A percentile compares a stretch with the other conserved stretches of the same genome.
phyloP scores from a whole-genome alignment of 768 basidiomycete species.

The Pholiota microspora region DNA sequence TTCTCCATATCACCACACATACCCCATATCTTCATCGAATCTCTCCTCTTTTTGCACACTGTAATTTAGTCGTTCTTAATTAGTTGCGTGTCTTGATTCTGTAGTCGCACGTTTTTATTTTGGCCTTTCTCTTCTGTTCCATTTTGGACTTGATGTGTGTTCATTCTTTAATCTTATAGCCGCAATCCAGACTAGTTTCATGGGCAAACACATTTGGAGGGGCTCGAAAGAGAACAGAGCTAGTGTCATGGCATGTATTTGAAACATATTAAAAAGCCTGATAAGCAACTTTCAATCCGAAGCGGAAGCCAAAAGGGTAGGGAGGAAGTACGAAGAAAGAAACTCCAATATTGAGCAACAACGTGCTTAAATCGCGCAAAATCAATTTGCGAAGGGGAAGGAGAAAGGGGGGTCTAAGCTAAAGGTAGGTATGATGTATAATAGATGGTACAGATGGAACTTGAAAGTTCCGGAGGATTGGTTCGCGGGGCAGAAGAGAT shows the following conservation, averaged over 20 bases:
- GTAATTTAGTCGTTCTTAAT: conserved; percentile 17
- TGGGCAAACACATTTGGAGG: not conserved
- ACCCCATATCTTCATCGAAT: conserved; percentile 15
- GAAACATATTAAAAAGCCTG: conserved; percentile 17
- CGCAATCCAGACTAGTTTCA: not conserved
- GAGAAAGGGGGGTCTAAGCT: conserved; percentile 13
- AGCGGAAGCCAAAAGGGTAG: not conserved
- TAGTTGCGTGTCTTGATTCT: conserved; percentile 10
- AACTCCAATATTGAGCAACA: conserved; percentile 1
- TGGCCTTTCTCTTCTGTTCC: conserved; percentile 1
- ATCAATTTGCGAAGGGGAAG: conserved; percentile 21
- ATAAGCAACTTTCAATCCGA: conserved; percentile 5
- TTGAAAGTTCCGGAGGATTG: conserved; percentile 5
- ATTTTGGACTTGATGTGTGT: not conserved
- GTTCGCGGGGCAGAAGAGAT: conserved; percentile 7
- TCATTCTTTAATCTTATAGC: not conserved
- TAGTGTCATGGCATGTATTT: conserved; percentile 14
- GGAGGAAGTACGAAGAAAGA: conserved; percentile 3
- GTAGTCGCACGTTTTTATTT: conserved; percentile 7
- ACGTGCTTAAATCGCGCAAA: conserved; percentile 11
- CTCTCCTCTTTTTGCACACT: conserved; percentile 15
- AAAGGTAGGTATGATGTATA: conserved; percentile 12
- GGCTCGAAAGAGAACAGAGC: not conserved
- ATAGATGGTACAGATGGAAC: conserved; percentile 14
- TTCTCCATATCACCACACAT: conserved; percentile 4